Evolutionary conservation across 2,329 filamentous ascomycete species (phyloP).

Genomic region (Pleomassaria siparia): DNA sequence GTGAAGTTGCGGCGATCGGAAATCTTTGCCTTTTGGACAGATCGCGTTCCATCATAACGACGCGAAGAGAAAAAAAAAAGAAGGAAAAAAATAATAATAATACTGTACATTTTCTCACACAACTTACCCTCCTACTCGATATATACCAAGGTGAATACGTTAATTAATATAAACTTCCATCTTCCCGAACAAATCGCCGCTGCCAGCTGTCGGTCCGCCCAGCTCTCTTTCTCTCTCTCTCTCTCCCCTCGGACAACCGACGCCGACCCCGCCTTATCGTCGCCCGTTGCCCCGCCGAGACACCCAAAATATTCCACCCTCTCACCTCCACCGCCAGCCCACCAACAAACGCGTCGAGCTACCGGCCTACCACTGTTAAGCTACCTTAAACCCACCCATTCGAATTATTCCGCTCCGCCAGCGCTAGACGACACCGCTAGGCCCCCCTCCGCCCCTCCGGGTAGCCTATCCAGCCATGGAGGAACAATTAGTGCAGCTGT

Average conservation of each 20-base stretch:
- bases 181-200: not conserved
- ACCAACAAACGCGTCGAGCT: constrained; percentile 12
- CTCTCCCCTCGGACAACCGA: not conserved
- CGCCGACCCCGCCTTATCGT: not conserved
- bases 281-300: not conserved
- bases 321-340: constrained; percentile 3
- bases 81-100: no score
- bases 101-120: no score
- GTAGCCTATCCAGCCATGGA: constrained; percentile 73
- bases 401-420: constrained; percentile 18
- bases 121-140: no score
- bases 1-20: no score
- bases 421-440: constrained; percentile 33
- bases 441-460: constrained; percentile 5
- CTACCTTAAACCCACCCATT: constrained; percentile 11
- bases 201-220: constrained; percentile 1
- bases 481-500: constrained; percentile 84
- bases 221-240: not conserved
- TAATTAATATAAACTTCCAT: no score
- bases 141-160: no score
- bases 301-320: constrained; percentile 7
- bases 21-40: no score
- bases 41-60: no score
- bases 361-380: constrained; percentile 1
- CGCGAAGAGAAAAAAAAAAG: no score